Conservation (phyloP, 768 basidiomycete genomes). For the Clavaria fumosa region DNA sequence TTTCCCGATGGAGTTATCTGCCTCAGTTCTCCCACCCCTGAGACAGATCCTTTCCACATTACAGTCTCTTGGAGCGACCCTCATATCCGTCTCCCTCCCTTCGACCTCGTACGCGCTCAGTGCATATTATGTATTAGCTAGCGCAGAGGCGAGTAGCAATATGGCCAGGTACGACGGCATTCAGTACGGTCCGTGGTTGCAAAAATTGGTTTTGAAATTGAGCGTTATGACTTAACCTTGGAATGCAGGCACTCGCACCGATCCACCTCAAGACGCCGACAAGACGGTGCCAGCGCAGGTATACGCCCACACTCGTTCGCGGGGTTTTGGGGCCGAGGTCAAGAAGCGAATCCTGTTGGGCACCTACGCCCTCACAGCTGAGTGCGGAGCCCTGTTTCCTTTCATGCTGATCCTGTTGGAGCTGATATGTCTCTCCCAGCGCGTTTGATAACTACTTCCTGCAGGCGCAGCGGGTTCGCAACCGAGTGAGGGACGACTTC, state of each 20-base stretch:
- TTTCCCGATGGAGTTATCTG: constrained; percentile 54
- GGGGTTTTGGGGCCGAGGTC: constrained; percentile 73
- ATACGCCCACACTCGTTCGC: constrained; percentile 52
- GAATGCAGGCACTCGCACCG: constrained; percentile 34
- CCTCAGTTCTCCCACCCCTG: constrained; percentile 28
- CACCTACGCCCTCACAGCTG: constrained; percentile 81
- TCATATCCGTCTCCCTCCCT: constrained; percentile 65
- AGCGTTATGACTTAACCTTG: neutral
- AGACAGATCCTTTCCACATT: constrained; percentile 29
- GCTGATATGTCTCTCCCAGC: constrained; percentile 23
- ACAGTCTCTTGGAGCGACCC: constrained; percentile 38
- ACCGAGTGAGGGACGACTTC: constrained; percentile 59
- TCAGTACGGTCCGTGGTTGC: constrained; percentile 45
- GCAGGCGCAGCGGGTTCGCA: constrained; percentile 75
- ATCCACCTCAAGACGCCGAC: constrained; percentile 27
- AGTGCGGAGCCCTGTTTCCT: constrained; percentile 34
- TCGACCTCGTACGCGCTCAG: constrained; percentile 57
- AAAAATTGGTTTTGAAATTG: neutral
- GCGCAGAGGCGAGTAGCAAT: constrained; percentile 88
- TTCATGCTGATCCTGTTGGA: neutral
- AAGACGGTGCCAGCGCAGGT: constrained; percentile 34
- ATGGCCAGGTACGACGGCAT: constrained; percentile 83
- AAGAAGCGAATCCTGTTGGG: constrained; percentile 78
- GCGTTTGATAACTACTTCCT: constrained; percentile 98
- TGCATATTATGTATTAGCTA: constrained; percentile 92